A percentile compares a stretch with the other conserved stretches of the same genome.
phyloP scores from a whole-genome alignment of 345 rosid species.

The Moricandia moricandioides region DNA sequence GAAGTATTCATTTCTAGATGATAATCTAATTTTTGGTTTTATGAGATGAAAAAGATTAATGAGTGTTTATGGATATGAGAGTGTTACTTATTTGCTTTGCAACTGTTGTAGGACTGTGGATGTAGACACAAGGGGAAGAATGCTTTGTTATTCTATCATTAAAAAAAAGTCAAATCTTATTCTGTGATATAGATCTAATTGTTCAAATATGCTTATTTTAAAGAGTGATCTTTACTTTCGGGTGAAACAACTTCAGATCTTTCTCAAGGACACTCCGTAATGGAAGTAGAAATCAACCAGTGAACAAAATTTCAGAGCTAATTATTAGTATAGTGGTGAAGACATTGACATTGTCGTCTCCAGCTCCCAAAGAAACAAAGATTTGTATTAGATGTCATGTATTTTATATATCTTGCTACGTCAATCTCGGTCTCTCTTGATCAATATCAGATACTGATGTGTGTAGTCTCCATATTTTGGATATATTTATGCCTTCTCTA shows the following conservation, averaged over 20 bases:
- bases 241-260: background rate
- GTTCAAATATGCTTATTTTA: background rate
- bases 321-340: background rate
- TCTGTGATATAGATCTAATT: background rate
- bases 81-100: background rate
- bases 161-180: background rate
- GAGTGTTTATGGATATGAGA: background rate
- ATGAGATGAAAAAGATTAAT: background rate
- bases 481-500: background rate
- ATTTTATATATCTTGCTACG: background rate
- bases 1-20: background rate
- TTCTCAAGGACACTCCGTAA: background rate
- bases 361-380: background rate
- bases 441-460: background rate
- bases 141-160: background rate
- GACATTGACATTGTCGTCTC: background rate
- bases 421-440: background rate
- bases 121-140: background rate
- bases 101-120: background rate
- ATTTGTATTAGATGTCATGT: background rate
- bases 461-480: background rate
- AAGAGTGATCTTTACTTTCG: background rate
- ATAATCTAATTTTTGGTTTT: too few species aligned
- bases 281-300: background rate
- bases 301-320: background rate